A percentile compares a stretch with the other conserved stretches of the same genome.
phyloP scores from a whole-genome alignment of 768 basidiomycete species.

The Naganishia vaughanmartiniae region DNA sequence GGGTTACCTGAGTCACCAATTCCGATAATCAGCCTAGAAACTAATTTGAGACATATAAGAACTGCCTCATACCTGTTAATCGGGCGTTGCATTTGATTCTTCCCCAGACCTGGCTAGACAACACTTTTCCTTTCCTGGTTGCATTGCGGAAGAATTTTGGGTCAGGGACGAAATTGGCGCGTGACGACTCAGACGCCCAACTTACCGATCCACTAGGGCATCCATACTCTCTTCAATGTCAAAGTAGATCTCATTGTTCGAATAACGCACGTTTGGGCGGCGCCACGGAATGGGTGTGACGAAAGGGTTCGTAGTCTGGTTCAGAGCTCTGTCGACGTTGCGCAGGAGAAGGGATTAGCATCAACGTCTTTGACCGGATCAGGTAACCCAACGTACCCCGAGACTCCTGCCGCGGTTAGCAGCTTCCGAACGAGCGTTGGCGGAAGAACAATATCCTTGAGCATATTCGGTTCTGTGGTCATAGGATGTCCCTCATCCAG shows the following conservation, averaged over 20 bases:
- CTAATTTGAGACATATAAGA: neutral
- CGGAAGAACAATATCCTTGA: slow-evolving; percentile 89
- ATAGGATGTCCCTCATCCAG: slow-evolving; percentile 86
- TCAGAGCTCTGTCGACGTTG: slow-evolving; percentile 39
- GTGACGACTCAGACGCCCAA: neutral
- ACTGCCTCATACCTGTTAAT: slow-evolving; percentile 63
- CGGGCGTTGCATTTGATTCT: slow-evolving; percentile 72
- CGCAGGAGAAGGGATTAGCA: neutral
- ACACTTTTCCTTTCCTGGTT: slow-evolving; percentile 64
- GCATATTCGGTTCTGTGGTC: slow-evolving; percentile 82
- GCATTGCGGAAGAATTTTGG: neutral
- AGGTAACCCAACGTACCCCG: slow-evolving; percentile 50
- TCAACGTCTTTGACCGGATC: neutral
- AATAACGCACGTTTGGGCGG: slow-evolving; percentile 74
- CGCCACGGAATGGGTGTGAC: slow-evolving; percentile 93
- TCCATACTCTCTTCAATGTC: slow-evolving; percentile 80
- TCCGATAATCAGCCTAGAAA: neutral
- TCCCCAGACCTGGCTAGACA: slow-evolving; percentile 70
- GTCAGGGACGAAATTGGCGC: slow-evolving; percentile 31
- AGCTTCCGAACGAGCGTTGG: slow-evolving; percentile 79
- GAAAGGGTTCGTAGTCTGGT: slow-evolving; percentile 59
- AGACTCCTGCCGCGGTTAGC: slow-evolving; percentile 59
- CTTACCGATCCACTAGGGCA: slow-evolving; percentile 74
- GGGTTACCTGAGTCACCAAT: slow-evolving; percentile 65
- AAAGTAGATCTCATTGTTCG: slow-evolving; percentile 88